These are phyloP conservation scores for Phlegmacium glaucopus DNA, from an alignment of 768 basidiomycete genomes.

Conservation along the genomic window DNA sequence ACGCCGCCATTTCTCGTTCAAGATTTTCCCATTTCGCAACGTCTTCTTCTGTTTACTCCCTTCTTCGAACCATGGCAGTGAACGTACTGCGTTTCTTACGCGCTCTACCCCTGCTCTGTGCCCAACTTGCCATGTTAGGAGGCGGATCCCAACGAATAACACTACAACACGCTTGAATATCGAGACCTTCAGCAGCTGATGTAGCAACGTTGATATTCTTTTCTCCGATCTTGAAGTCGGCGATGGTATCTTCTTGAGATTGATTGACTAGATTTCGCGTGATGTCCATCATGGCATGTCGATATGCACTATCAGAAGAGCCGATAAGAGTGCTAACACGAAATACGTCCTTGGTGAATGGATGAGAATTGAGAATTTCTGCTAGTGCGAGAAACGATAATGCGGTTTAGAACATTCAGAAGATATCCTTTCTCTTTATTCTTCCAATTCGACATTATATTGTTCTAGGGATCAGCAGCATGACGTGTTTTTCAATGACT, in stretches of 20 bases:
- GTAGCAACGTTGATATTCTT: constrained; percentile 75
- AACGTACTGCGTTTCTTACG: constrained; percentile 66
- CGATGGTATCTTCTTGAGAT: constrained; percentile 51
- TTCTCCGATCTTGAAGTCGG: constrained; percentile 63
- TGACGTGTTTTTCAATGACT: constrained; percentile 51
- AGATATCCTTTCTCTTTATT: constrained; percentile 62
- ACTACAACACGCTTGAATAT: constrained; percentile 78
- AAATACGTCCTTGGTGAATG: constrained; percentile 48
- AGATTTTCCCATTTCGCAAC: constrained; percentile 54
- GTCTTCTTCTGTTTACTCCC: constrained; percentile 35
- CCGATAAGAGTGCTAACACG: constrained; percentile 63
- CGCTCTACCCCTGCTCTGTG: constrained; percentile 80
- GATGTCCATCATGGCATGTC: constrained; percentile 67
- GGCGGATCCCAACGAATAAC: constrained; percentile 82
- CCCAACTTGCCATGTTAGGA: constrained; percentile 78
- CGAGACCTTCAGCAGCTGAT: constrained; percentile 81
- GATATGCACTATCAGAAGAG: constrained; percentile 51
- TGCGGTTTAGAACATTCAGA: constrained; percentile 39
- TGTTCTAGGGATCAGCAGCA: constrained; percentile 43
- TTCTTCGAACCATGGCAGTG: constrained; percentile 64
- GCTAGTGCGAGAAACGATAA: constrained; percentile 49
- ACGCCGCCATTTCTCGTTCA: constrained; percentile 57
- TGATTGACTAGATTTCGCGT: constrained; percentile 54
- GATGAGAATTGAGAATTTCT: constrained; percentile 58
- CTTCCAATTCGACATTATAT: constrained; percentile 51